Base-by-base conservation (phyloP, 768 basidiomycete genomes). In the Guyanaporus albipodus region DNA sequence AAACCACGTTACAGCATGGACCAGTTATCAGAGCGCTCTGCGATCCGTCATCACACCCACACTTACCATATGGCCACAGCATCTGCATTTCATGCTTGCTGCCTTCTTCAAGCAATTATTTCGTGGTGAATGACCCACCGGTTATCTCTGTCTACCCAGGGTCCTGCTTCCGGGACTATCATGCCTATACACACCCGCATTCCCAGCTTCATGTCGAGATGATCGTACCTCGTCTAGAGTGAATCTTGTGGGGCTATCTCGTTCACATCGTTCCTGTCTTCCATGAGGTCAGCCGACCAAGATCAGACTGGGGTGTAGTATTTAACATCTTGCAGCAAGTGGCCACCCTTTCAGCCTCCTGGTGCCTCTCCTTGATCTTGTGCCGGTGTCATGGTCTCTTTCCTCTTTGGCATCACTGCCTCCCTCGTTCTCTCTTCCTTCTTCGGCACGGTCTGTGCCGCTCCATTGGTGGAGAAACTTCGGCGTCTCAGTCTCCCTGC, bases 401-500 rank as follows among this genome's bases (percentile, higher is more conserved):
- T 61, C 5, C 40, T 8, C 43, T 49, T 22, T 10, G 4, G 32
- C 7, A 6, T 64, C 12, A 29, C 43, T 10, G 44, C 46, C 0
- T 42, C 42, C 8, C 8, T 49, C 2, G 18, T 44, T 8, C 27
- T 50, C 19, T 44, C 39, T 31, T 52, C 49, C 18, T 43, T 53
- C 17, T 27, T 59, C 15, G 37, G 39, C 46, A 46, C 33, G 6
- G 34, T 48, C 1, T 8, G 39, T 5, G 62, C 57, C 4, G 31
- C 42, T 29, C 59, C 62, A 6, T 44, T 67, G 15, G 50, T 38
- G 15, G 52, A 64, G 3, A 66, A 51, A 14, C 52, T 66, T 21
- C n/a, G 29, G n/a, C 23, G 22, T 17, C 54, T 64, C 38, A 66
- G 50, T 40, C 52, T 52, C 2, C 1, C 18, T 17, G 59, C 64